These are phyloP conservation scores for Albugo candida DNA, from an alignment of 352 stramenopile genomes.

Conservation along the genomic window DNA sequence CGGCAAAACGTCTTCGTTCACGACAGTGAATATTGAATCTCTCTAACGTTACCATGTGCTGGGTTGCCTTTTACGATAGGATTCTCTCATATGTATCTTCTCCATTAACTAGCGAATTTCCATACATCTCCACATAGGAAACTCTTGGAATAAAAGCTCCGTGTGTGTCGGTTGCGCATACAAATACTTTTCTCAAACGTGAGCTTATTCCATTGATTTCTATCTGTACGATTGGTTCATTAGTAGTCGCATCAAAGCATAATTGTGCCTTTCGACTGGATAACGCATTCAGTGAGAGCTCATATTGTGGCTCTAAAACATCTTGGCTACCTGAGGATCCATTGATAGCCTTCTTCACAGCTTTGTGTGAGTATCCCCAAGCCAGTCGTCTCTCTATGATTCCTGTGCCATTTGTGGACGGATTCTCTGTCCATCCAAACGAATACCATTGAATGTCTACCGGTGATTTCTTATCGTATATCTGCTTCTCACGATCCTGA, in stretches of 20 bases:
- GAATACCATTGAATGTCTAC: slow-evolving; percentile 72
- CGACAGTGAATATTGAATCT: neutral
- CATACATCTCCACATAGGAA: slow-evolving; percentile 57
- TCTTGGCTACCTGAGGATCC: slow-evolving; percentile 1
- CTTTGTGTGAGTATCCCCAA: slow-evolving; percentile 50
- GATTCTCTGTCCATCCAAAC: slow-evolving; percentile 49
- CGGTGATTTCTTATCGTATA: slow-evolving; percentile 37
- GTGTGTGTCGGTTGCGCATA: slow-evolving; percentile 27
- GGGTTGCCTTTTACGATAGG: neutral
- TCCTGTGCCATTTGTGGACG: slow-evolving; percentile 39
- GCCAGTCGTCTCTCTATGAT: slow-evolving; percentile 45
- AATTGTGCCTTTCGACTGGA: slow-evolving; percentile 26
- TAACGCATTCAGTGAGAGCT: slow-evolving; percentile 46
- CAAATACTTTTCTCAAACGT: slow-evolving; percentile 52
- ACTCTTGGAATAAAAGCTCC: slow-evolving; percentile 51
- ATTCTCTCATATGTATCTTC: slow-evolving; percentile 51
- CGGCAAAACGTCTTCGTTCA: neutral
- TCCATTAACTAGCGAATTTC: slow-evolving; percentile 16
- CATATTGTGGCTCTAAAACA: slow-evolving; percentile 10
- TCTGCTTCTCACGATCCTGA: slow-evolving; percentile 16
- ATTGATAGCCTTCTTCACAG: neutral
- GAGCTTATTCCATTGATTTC: slow-evolving; percentile 22
- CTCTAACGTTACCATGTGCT: neutral
- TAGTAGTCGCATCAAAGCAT: slow-evolving; percentile 28
- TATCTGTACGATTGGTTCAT: slow-evolving; percentile 30